Base-by-base conservation (phyloP, 169 alveolate genomes). In the Cryptosporidium baileyi region DNA sequence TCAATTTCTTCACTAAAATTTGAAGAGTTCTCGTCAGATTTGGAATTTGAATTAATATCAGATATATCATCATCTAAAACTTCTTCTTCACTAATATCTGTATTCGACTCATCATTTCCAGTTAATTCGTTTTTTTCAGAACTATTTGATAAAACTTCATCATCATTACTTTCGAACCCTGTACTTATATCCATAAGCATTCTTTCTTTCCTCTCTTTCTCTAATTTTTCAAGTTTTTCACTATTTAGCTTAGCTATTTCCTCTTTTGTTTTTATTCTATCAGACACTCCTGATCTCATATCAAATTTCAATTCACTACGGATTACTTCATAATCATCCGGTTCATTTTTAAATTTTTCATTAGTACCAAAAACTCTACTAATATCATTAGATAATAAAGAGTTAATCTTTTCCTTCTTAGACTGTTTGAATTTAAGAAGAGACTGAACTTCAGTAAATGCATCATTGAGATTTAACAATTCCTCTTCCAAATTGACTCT, bases 211-310 rank as follows among this genome's bases (percentile, higher is more conserved):
- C 85, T 74, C 13, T 74, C 85, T 24, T 49, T 34, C 0, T 74
- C 85, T 24, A 74, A 59, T 9, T 38, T 74, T 38, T 51, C 65
- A 40, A 74, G 85, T 40, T 26, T 74, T 26, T 74, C 59, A 24
- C 57, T 41, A 54, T 74, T 74, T 13, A 74, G 9, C 15, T 51
- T 57, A 17, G 85, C 85, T 19, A 74, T 74, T 74, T 74, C 85
- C 28, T 74, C 85, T 36, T 52, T 49, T 9, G 85, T 74, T 57
- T 74, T 74, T 9, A 74, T 74, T 30, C 85, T 26, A 40, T 74
- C 85, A 1, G 74, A 54, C 9, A 74, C 85, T 2, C 85, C 85
- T 8, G 85, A 40, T 51, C 85, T 74, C 13, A 60, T 54, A 34
- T 74, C 85, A 74, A 74, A 74, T 9, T 54, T 57, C 8, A 74